phyloP scores from a whole-genome alignment of 1,284 basidiomycete genomes.

The Mycena citricolor region DNA sequence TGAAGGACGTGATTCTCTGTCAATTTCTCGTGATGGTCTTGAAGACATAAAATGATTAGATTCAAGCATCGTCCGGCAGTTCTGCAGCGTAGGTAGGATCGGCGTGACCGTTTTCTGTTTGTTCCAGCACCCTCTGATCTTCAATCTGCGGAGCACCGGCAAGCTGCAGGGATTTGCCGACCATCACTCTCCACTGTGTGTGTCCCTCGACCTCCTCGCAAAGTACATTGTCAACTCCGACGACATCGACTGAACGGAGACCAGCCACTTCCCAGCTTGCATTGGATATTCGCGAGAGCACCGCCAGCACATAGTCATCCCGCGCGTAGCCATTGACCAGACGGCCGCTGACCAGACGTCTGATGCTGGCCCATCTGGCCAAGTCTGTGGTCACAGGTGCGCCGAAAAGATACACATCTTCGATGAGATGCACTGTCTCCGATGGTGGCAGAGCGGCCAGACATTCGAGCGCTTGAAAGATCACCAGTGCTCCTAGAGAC shows the following conservation, averaged over 20 bases:
- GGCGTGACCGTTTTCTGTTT: too few relatives aligned
- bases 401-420: slow-evolving; percentile 77
- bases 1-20: too few relatives aligned
- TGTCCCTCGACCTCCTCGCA: slow-evolving; percentile 55
- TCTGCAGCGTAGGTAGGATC: too few relatives aligned
- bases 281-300: slow-evolving; percentile 65
- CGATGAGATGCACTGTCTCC: slow-evolving; percentile 53
- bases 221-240: slow-evolving; percentile 71
- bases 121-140: slow-evolving; percentile 35
- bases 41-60: too few relatives aligned
- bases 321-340: slow-evolving; percentile 73
- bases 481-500: slow-evolving; percentile 40
- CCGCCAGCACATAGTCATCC: slow-evolving; percentile 74
- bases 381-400: slow-evolving; percentile 61
- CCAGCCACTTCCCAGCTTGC: slow-evolving; percentile 72
- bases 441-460: slow-evolving; percentile 40
- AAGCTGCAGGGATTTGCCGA: slow-evolving; percentile 44
- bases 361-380: slow-evolving; percentile 59
- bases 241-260: slow-evolving; percentile 59
- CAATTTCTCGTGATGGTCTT: too few relatives aligned
- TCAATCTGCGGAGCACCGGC: slow-evolving; percentile 43
- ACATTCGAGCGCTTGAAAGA: slow-evolving; percentile 46
- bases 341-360: slow-evolving; percentile 65
- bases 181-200: slow-evolving; percentile 52
- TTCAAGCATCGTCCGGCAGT: too few relatives aligned